A percentile compares a stretch with the other conserved stretches of the same genome.
Evolutionary conservation across 2,329 filamentous ascomycete genomes (phyloP).

Genomic region (Talaromyces sp.): DNA sequence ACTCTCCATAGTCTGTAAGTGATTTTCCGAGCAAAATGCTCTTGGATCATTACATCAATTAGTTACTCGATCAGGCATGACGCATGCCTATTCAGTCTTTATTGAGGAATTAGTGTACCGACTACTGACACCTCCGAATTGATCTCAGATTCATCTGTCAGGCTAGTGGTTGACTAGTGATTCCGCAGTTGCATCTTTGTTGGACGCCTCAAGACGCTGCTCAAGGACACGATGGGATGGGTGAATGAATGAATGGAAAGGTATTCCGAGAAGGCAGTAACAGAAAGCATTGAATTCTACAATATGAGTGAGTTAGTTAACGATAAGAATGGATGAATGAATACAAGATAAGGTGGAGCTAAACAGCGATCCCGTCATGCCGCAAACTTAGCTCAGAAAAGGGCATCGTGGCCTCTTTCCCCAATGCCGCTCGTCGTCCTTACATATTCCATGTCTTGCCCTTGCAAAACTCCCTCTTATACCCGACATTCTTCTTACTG

Average conservation of each 20-base stretch:
- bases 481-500: conserved; percentile 1
- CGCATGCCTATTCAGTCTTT: not conserved
- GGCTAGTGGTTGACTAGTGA: not conserved
- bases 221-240: no score
- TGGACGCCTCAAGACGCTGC: no score
- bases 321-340: no score
- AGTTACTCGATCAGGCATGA: not conserved
- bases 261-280: no score
- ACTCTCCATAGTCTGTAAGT: not conserved
- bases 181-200: not conserved
- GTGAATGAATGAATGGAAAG: no score
- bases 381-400: conserved; percentile 1
- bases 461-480: not conserved
- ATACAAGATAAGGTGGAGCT: not conserved
- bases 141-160: not conserved
- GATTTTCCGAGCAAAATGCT: not conserved
- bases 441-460: conserved; percentile 4
- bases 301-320: no score
- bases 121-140: no score
- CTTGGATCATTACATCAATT: not conserved
- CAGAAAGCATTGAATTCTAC: no score
- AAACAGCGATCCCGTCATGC: conserved; percentile 6
- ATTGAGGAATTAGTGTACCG: not conserved
- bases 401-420: conserved; percentile 13
- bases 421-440: not conserved